phyloP scores from a whole-genome alignment of 345 rosid genomes.

The Turnera subulata region DNA sequence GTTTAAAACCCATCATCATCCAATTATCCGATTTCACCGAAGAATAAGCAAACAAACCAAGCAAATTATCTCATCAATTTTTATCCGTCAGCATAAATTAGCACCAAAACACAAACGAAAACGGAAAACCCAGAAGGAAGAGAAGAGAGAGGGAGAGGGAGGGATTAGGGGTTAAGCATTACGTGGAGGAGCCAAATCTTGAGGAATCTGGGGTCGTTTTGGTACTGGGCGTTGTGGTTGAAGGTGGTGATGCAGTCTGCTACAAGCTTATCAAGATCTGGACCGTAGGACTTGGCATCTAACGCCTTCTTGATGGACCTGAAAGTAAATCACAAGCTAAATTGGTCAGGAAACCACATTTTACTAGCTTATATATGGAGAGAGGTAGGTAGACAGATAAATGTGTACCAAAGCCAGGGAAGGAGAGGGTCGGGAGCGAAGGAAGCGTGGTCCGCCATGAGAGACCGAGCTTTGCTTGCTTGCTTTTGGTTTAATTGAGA shows the following conservation, averaged over 20 bases:
- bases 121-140: no score
- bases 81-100: no score
- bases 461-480: not conserved
- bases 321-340: constrained; percentile 10
- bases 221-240: constrained; percentile 56
- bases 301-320: constrained; percentile 53
- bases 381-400: not conserved
- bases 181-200: constrained; percentile 89
- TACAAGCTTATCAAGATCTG: constrained; percentile 45
- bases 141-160: no score
- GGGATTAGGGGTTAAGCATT: constrained; percentile 22
- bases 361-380: no score
- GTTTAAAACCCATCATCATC: not conserved
- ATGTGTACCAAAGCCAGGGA: constrained; percentile 51
- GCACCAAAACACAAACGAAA: not conserved
- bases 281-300: constrained; percentile 22
- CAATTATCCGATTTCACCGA: not conserved
- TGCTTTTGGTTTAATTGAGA: not conserved
- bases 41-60: not conserved
- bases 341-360: not conserved
- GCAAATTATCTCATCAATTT: not conserved
- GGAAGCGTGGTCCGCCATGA: constrained; percentile 9
- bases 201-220: constrained; percentile 79
- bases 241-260: constrained; percentile 46
- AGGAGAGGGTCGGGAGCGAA: constrained; percentile 43